Conservation (phyloP, 2,329 filamentous ascomycete genomes). For the Lomentospora prolificans region DNA sequence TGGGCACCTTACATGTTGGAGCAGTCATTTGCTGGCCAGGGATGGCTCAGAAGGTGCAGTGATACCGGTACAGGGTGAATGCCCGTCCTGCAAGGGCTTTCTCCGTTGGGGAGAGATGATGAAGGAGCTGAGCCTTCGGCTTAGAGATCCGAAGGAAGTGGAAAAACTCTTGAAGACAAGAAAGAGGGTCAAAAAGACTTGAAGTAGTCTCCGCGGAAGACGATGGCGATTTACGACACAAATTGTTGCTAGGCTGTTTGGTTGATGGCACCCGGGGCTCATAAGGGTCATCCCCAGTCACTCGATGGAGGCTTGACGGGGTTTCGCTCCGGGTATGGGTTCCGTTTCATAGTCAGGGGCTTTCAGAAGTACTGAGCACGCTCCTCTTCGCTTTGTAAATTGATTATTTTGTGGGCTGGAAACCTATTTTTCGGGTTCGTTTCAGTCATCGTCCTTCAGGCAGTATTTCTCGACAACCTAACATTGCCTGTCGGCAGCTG, state of each 20-base stretch:
- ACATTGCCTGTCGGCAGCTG: no score
- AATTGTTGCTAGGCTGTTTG: no score
- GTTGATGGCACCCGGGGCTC: no score
- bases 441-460: background rate
- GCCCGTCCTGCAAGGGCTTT: slow-evolving; percentile 56
- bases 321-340: no score
- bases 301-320: background rate
- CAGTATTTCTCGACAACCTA: no score
- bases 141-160: slow-evolving; percentile 60
- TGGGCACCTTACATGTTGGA: slow-evolving; percentile 52
- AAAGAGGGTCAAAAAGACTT: slow-evolving; percentile 11
- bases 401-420: no score
- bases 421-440: no score
- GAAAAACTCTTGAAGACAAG: slow-evolving; percentile 55
- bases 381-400: no score
- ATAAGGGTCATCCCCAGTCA: no score
- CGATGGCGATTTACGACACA: background rate
- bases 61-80: slow-evolving; percentile 58
- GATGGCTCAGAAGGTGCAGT: slow-evolving; percentile 31
- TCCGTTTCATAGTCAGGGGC: no score
- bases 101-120: slow-evolving; percentile 70
- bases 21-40: slow-evolving; percentile 35
- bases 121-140: slow-evolving; percentile 68
- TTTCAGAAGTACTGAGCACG: background rate
- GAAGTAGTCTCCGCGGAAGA: background rate